Conservation (phyloP, 169 alveolate species). For the Eimeria nieschulzi region DNA sequence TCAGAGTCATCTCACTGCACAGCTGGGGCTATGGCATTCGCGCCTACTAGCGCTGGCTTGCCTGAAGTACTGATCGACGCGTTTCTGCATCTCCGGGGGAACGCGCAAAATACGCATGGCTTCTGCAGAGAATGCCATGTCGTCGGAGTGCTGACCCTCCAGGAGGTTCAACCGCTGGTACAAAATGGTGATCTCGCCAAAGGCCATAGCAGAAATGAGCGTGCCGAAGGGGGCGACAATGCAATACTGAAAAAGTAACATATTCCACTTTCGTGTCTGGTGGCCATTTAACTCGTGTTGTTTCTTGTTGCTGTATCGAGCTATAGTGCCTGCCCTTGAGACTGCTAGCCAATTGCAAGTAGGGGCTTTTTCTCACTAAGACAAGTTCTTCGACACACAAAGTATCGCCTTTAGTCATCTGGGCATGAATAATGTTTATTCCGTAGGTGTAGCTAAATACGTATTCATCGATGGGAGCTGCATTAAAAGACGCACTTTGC, state of each 20-base stretch:
- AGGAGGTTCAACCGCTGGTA: slow-evolving; percentile 54
- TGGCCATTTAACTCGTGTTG: not conserved
- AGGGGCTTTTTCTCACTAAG: not conserved
- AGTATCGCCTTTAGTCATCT: slow-evolving; percentile 12
- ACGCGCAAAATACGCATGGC: slow-evolving; percentile 64
- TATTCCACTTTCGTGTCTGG: not conserved
- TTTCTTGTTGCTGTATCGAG: not conserved
- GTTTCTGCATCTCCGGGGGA: slow-evolving; percentile 57
- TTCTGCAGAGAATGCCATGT: slow-evolving; percentile 53
- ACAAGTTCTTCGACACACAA: not conserved
- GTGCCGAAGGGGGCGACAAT: slow-evolving; percentile 68
- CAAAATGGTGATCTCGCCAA: slow-evolving; percentile 55
- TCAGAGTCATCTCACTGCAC: not conserved
- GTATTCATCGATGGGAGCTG: slow-evolving; percentile 56
- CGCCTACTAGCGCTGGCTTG: not conserved
- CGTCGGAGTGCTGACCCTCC: slow-evolving; percentile 57
- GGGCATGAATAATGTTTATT: slow-evolving; percentile 43
- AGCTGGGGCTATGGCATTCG: not conserved
- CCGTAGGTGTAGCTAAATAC: slow-evolving; percentile 51
- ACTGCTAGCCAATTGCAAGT: not conserved
- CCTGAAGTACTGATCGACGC: slow-evolving; percentile 61
- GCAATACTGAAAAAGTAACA: slow-evolving; percentile 49
- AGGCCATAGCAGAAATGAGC: slow-evolving; percentile 52
- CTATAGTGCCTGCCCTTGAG: not conserved
- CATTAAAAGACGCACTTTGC: not conserved